These are phyloP conservation scores for Phytophthora idaei DNA, from an alignment of 352 stramenopile genomes.

Conservation along the genomic window DNA sequence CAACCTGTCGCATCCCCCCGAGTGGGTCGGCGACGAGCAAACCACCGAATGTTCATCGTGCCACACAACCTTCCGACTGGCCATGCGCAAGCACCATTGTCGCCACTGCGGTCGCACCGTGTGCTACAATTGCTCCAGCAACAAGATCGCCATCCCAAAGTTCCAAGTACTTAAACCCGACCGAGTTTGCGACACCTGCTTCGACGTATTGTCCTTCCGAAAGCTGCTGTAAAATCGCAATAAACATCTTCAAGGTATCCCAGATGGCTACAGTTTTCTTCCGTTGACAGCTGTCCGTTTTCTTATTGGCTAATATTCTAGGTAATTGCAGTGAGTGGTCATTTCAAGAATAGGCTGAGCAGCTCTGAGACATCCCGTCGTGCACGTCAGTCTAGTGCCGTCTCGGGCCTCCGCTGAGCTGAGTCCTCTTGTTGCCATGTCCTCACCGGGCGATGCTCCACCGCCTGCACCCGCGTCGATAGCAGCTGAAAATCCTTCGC, in stretches of 20 bases:
- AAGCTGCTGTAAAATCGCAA: constrained; percentile 60
- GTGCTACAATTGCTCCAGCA: constrained; percentile 88
- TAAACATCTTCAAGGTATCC: not conserved
- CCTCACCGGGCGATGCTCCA: constrained; percentile 5
- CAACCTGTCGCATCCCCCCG: constrained; percentile 66
- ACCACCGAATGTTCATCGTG: constrained; percentile 76
- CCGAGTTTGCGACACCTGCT: constrained; percentile 86
- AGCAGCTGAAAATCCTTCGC: constrained; percentile 19
- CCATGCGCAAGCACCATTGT: constrained; percentile 87
- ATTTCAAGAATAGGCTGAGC: constrained; percentile 27
- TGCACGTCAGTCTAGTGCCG: constrained; percentile 1
- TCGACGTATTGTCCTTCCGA: constrained; percentile 83
- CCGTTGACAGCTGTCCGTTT: not conserved
- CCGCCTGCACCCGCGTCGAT: constrained; percentile 17
- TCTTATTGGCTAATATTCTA: constrained; percentile 31
- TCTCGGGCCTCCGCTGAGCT: not conserved
- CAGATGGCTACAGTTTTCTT: constrained; percentile 27
- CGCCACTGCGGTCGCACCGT: constrained; percentile 83
- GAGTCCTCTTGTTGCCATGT: constrained; percentile 17
- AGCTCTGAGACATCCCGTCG: constrained; percentile 7
- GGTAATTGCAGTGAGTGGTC: constrained; percentile 13
- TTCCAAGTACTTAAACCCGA: constrained; percentile 74
- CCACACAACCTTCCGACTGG: constrained; percentile 72
- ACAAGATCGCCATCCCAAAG: constrained; percentile 86
- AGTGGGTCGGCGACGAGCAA: constrained; percentile 77